phyloP scores from a whole-genome alignment of 768 basidiomycete species.

The Lenzites betulinus region DNA sequence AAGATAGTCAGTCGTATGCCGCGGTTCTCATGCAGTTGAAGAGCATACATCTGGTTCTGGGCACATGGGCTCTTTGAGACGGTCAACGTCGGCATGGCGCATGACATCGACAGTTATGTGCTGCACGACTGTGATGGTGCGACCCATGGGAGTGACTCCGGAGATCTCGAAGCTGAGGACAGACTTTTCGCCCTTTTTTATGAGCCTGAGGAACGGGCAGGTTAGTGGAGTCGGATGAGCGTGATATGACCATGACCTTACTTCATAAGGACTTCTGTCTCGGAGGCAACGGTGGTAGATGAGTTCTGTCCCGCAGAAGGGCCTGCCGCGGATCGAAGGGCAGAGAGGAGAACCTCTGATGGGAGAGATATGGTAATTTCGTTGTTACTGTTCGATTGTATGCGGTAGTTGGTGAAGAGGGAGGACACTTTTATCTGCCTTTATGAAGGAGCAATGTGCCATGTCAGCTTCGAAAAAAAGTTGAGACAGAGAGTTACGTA shows the following conservation, averaged over 20 bases:
- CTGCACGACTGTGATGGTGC: conserved; percentile 67
- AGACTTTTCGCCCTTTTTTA: conserved; percentile 82
- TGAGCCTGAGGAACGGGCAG: conserved; percentile 41
- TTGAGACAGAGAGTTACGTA: conserved; percentile 32
- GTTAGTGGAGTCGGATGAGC: not conserved
- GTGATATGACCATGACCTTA: not conserved
- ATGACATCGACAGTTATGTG: conserved; percentile 84
- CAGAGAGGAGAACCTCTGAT: conserved; percentile 73
- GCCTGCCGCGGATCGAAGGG: conserved; percentile 56
- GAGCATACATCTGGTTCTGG: conserved; percentile 78
- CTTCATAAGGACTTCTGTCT: conserved; percentile 76
- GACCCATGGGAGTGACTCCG: conserved; percentile 62
- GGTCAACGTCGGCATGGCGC: conserved; percentile 71
- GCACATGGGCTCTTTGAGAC: conserved; percentile 77
- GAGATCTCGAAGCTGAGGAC: conserved; percentile 77
- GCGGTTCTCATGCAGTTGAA: not conserved
- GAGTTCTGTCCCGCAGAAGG: conserved; percentile 29
- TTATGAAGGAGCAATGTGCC: no score
- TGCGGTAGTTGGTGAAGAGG: conserved; percentile 75
- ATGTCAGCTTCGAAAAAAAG: conserved; percentile 13
- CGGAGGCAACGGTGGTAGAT: conserved; percentile 48
- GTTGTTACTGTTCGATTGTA: conserved; percentile 84
- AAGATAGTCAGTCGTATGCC: not conserved
- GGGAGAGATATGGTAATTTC: conserved; percentile 76
- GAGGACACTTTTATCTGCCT: conserved; percentile 69